Percentiles rank a stretch among this genome's conserved stretches.
phyloP scores from a whole-genome alignment of 1,139 yeast species.

The Geotrichum reessii region DNA sequence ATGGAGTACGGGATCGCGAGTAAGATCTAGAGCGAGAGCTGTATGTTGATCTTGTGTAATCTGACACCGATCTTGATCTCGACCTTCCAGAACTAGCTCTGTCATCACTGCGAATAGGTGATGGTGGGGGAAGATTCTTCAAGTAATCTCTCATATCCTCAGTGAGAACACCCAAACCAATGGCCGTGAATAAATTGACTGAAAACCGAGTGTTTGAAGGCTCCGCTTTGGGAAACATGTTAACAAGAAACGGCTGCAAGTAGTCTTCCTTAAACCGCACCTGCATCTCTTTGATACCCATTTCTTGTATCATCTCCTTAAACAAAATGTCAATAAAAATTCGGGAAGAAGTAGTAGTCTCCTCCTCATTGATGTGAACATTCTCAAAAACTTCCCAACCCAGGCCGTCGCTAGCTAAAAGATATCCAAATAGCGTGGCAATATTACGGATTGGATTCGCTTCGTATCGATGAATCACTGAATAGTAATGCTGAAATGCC shows the following conservation, averaged over 20 bases:
- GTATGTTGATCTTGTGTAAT: constrained; percentile 1
- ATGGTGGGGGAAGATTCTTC: constrained; percentile 34
- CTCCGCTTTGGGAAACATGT: constrained; percentile 42
- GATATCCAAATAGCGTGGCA: constrained; percentile 82
- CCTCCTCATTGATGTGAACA: constrained; percentile 60
- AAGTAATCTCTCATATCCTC: constrained; percentile 69
- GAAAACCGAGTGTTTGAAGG: constrained; percentile 67
- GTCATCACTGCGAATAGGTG: constrained; percentile 18
- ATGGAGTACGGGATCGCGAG: not conserved
- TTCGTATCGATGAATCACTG: constrained; percentile 59
- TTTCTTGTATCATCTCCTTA: constrained; percentile 72
- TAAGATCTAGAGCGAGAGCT: constrained; percentile 13
- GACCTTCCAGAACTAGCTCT: constrained; percentile 21
- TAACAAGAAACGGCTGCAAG: constrained; percentile 35
- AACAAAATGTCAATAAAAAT: constrained; percentile 76
- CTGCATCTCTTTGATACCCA: constrained; percentile 53
- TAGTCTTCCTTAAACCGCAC: constrained; percentile 47
- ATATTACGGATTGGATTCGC: constrained; percentile 70
- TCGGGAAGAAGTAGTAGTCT: constrained; percentile 74
- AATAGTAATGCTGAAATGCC: constrained; percentile 54
- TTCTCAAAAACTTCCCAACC: constrained; percentile 54
- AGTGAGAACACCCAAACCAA: constrained; percentile 78
- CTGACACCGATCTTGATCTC: constrained; percentile 7
- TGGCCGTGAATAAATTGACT: constrained; percentile 88
- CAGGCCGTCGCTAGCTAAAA: constrained; percentile 64